Base-by-base conservation (phyloP, 1,139 yeast species). In the Suhomyces atakaporum region DNA sequence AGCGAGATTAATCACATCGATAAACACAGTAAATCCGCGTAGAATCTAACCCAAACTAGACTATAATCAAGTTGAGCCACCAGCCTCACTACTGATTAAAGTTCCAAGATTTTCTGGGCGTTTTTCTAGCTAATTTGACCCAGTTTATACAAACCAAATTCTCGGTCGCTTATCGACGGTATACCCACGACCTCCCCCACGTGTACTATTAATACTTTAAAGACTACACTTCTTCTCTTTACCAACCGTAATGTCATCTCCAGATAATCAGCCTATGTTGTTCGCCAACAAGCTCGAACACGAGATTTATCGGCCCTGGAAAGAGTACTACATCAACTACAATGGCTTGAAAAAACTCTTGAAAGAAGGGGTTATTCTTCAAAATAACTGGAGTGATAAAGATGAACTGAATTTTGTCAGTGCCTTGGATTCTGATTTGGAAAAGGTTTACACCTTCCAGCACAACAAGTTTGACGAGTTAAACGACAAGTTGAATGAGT, bases 371-470 rank as follows among this genome's bases (percentile, higher is more conserved):
- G 80, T 82, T 4, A 69, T 83, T 27, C 65, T 72, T 31, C 67
- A 68, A 40, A 58, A 69, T 47, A 66, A 62, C 35, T 56, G 56
- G 57, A 50, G 58, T 5, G 56, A 49, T 16, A 51, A 45, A 25
- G 97, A 92, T 56, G 98, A 92, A 63, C 79, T 82, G 38, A 69
- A 73, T 23, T 92, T 92, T 59, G 97, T 89, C 18, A 64, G 79
- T 35, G 80, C 79, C n/a, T 72, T 92, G 47, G 97, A 92, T 60
- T 66, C 74, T 21, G 95, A 90, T 57, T 73, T 92, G 47, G 96
- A 90, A 56, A 89, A 88, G 63, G 97, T 92, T n/a, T 92, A 88
- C 62, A 69, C 85, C 12, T 92, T 92, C 62, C 96, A 90, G 58
- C 71, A 76, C 27, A 64, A 76, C 30, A 82, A 81, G 58, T 92